Percentiles rank a stretch among this genome's conserved stretches.
These are phyloP conservation scores for Colletotrichum nymphaeae DNA, from an alignment of 2,329 filamentous ascomycete genomes.

Conservation along the genomic window DNA sequence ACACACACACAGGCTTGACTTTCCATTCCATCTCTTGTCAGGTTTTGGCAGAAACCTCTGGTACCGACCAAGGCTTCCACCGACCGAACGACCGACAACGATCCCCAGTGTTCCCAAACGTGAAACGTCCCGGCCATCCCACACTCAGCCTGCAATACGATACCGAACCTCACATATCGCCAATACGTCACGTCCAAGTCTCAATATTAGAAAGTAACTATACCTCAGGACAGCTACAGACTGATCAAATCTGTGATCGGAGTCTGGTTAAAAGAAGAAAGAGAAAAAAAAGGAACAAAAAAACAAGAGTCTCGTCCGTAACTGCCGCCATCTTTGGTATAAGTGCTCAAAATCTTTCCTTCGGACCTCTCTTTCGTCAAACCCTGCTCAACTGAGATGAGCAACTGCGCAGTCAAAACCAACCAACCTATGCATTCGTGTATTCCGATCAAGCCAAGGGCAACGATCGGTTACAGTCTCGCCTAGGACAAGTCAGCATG, in stretches of 20 bases:
- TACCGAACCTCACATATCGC: slow-evolving; percentile 18
- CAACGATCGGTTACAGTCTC: neutral
- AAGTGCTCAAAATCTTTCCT: neutral
- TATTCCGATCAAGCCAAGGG: neutral
- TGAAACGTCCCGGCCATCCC: slow-evolving; percentile 15
- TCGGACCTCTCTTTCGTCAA: neutral
- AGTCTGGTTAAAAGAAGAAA: too few relatives aligned
- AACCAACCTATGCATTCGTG: neutral
- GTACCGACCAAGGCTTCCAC: neutral
- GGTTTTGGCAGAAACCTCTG: neutral
- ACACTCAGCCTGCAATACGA: neutral
- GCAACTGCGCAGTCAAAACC: neutral
- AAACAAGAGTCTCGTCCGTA: too few relatives aligned
- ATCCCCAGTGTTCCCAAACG: slow-evolving; percentile 5
- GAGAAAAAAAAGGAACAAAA: too few relatives aligned
- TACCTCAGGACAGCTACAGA: neutral
- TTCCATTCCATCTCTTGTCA: neutral
- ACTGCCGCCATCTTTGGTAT: too few relatives aligned
- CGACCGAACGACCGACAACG: slow-evolving; percentile 10
- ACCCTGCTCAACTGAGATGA: neutral
- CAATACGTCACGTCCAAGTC: slow-evolving; percentile 14
- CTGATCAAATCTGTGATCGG: too few relatives aligned
- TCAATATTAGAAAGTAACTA: neutral
- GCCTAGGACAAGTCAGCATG: too few relatives aligned
- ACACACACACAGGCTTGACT: neutral